Evolutionary conservation across 2,329 filamentous ascomycete species (phyloP).

Genomic region (Neonectria hederae): DNA sequence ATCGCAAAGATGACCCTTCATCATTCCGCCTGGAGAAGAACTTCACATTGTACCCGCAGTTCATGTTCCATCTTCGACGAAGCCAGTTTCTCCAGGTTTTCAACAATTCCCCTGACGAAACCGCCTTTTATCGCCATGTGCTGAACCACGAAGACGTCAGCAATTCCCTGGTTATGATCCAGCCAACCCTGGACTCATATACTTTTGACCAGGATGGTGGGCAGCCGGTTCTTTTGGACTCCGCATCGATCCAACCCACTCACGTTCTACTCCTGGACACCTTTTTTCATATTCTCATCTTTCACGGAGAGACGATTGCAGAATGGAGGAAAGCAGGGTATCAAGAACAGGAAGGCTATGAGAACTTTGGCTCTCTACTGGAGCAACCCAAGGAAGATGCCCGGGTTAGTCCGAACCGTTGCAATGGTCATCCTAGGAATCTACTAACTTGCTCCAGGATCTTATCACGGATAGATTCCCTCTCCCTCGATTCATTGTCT

Average conservation of each 20-base stretch:
- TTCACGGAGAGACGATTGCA: constrained; percentile 97
- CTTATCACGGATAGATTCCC: constrained; percentile 97
- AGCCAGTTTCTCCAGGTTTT: constrained; percentile 99
- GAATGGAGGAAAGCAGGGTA: constrained; percentile 99
- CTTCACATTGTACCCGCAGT: constrained; percentile 98
- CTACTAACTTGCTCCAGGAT: constrained; percentile 67
- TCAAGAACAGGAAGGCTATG: constrained; percentile 97
- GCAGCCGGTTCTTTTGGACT: constrained; percentile 93
- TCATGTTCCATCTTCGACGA: constrained; percentile 98
- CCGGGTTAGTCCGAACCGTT: constrained; percentile 68
- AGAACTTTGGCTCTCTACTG: constrained; percentile 89
- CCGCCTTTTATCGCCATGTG: constrained; percentile 97
- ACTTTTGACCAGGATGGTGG: constrained; percentile 95
- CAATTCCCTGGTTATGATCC: constrained; percentile 98
- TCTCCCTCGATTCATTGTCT: constrained; percentile 97
- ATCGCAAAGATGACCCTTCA: constrained; percentile 96
- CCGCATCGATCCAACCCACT: constrained; percentile 92
- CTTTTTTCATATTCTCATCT: constrained; percentile 99
- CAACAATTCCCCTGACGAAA: constrained; percentile 99
- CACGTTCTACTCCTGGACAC: constrained; percentile 95
- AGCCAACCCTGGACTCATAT: constrained; percentile 96
- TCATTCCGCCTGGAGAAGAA: constrained; percentile 98
- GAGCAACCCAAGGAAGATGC: constrained; percentile 97
- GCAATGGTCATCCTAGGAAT: neutral
- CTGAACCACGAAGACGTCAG: constrained; percentile 96